Evolutionary conservation across 345 rosid genomes (phyloP).

Genomic region (Lumnitzera racemosa): DNA sequence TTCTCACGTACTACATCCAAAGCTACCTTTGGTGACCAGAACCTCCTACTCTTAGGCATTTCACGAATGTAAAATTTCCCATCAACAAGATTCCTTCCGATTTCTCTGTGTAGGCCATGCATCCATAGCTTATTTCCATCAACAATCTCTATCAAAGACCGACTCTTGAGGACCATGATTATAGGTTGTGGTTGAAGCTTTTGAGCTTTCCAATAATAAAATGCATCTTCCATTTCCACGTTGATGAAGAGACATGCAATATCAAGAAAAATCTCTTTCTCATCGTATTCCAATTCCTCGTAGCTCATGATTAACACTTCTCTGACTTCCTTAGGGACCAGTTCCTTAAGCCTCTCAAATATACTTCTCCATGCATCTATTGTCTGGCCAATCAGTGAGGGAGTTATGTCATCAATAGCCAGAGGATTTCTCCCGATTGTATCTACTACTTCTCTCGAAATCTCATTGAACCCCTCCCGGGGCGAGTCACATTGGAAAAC

Average conservation of each 20-base stretch:
- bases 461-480: no score
- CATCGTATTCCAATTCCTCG: constrained; percentile 11
- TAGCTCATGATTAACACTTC: constrained; percentile 12
- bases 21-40: constrained; percentile 20
- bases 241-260: constrained; percentile 20
- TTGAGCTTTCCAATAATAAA: constrained; percentile 12
- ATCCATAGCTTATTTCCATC: constrained; percentile 2
- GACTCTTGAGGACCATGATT: constrained; percentile 4
- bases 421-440: background rate
- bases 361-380: background rate
- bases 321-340: constrained; percentile 11
- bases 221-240: constrained; percentile 1
- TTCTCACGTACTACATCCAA: constrained; percentile 1
- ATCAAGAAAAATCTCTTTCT: constrained; percentile 17
- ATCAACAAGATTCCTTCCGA: constrained; percentile 22
- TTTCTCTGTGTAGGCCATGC: constrained; percentile 16
- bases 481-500: no score
- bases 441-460: no score
- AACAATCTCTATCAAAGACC: background rate
- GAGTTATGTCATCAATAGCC: background rate
- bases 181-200: constrained; percentile 6
- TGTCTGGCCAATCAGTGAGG: no score
- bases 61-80: constrained; percentile 2
- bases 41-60: constrained; percentile 18
- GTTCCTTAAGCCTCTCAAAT: constrained; percentile 3